Evolutionary conservation across 345 rosid species (phyloP).

Genomic region (Orychophragmus violaceus): DNA sequence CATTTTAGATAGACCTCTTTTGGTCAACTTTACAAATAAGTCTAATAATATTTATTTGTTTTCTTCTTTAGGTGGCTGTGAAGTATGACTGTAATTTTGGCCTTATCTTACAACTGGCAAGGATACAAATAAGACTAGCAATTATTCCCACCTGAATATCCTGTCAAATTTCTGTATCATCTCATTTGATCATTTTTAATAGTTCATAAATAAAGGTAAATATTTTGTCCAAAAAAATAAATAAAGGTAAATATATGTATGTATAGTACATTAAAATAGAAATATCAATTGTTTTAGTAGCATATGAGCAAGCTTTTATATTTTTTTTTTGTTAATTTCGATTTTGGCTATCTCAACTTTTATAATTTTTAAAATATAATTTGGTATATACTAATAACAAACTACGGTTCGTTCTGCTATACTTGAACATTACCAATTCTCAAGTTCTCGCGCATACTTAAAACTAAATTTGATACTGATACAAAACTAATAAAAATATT

Average conservation of each 20-base stretch:
- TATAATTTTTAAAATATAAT: too few species aligned
- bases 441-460: background rate
- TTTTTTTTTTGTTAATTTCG: background rate
- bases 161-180: background rate
- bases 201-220: too few species aligned
- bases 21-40: background rate
- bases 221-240: too few species aligned
- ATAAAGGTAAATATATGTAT: too few species aligned
- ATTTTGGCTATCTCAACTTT: too few species aligned
- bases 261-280: too few species aligned
- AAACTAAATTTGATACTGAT: too few species aligned
- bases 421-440: background rate
- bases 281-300: too few species aligned
- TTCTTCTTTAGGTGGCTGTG: conserved; percentile 12
- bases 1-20: conserved; percentile 3
- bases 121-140: background rate
- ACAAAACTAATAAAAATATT: background rate
- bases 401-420: background rate
- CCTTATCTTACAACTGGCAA: background rate
- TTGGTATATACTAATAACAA: too few species aligned
- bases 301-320: background rate
- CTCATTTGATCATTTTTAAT: background rate
- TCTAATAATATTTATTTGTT: background rate
- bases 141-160: background rate
- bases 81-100: background rate